phyloP scores from a whole-genome alignment of 2,329 filamentous ascomycete species.

The Fusarium tanahbumbuense region DNA sequence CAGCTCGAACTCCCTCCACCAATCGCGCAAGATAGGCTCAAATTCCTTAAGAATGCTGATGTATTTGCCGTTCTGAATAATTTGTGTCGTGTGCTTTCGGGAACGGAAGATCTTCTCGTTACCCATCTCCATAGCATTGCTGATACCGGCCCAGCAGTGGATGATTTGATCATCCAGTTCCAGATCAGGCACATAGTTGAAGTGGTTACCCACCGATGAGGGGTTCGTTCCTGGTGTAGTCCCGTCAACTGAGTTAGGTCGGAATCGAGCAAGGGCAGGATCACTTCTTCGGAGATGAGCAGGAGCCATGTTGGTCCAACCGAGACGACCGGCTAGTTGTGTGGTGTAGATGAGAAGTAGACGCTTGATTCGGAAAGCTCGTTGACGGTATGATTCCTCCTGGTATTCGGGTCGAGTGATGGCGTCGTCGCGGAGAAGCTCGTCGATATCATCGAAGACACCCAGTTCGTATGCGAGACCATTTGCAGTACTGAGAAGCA shows the following conservation, averaged over 20 bases:
- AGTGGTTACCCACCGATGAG: constrained; percentile 66
- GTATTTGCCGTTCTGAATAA: constrained; percentile 89
- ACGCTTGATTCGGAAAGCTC: constrained; percentile 84
- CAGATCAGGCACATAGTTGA: constrained; percentile 75
- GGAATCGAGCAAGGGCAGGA: constrained; percentile 64
- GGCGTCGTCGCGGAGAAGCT: constrained; percentile 69
- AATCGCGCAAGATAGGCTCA: constrained; percentile 79
- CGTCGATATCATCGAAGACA: constrained; percentile 91
- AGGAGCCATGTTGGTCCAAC: constrained; percentile 94
- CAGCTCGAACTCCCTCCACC: constrained; percentile 85
- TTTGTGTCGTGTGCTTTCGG: constrained; percentile 85
- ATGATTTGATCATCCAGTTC: constrained; percentile 77
- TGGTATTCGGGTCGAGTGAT: constrained; percentile 75
- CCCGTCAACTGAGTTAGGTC: constrained; percentile 64
- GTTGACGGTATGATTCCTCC: constrained; percentile 80
- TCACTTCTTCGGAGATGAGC: constrained; percentile 70
- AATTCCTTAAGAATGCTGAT: constrained; percentile 84
- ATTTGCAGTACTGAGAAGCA: constrained; percentile 91
- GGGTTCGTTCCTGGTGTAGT: constrained; percentile 70
- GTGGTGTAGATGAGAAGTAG: constrained; percentile 91
- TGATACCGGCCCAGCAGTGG: constrained; percentile 94
- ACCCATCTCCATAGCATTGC: constrained; percentile 89
- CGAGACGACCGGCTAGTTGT: constrained; percentile 91
- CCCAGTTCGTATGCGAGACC: constrained; percentile 93
- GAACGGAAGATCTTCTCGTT: constrained; percentile 91